Evolutionary conservation across 169 alveolate genomes (phyloP).

Genomic region (Plasmodium cynomolgi): DNA sequence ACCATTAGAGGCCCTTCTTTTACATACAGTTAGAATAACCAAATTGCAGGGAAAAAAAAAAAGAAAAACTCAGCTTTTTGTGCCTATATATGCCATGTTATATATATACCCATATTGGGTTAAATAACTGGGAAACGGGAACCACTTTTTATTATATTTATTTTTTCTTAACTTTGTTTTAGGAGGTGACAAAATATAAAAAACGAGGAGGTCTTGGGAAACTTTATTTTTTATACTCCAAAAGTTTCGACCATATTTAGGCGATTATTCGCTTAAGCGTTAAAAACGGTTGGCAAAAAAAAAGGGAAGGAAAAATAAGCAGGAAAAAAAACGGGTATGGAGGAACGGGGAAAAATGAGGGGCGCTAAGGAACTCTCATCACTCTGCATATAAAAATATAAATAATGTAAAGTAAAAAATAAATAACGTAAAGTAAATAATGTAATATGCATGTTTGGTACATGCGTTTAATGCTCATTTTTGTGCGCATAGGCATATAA

Average conservation of each 20-base stretch:
- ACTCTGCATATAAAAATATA: neutral
- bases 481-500: neutral
- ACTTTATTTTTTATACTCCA: neutral
- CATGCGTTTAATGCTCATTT: neutral
- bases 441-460: neutral
- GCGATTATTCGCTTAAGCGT: neutral
- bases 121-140: neutral
- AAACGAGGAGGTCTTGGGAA: neutral
- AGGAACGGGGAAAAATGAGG: no score
- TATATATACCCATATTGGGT: neutral
- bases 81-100: neutral
- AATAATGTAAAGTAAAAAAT: neutral
- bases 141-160: neutral
- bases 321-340: neutral
- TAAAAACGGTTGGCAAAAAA: neutral
- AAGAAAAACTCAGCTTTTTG: neutral
- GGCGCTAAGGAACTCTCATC: neutral
- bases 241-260: neutral
- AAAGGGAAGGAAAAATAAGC: neutral
- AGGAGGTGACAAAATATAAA: neutral
- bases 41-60: neutral
- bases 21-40: neutral
- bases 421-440: no score
- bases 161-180: neutral
- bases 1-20: neutral